Percentiles rank a stretch among this genome's conserved stretches.
Conservation (phyloP, 768 basidiomycete species). For the Agrocybe pediades region DNA sequence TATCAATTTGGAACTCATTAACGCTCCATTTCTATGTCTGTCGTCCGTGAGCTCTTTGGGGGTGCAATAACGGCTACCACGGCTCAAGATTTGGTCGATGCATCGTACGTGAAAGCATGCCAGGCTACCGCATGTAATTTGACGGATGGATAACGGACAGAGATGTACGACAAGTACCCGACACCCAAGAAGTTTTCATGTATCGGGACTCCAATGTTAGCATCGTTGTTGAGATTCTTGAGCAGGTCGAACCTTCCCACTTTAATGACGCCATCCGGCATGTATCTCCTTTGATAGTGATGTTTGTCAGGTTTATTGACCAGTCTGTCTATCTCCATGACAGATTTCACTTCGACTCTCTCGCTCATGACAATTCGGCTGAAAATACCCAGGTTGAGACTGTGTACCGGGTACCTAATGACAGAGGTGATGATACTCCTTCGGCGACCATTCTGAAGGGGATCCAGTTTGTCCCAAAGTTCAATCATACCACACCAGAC, state of each 20-base stretch:
- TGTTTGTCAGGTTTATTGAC: conserved; percentile 1
- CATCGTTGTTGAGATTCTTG: conserved; percentile 82
- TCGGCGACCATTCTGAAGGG: conserved; percentile 67
- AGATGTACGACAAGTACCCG: conserved; percentile 80
- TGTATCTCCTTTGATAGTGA: conserved; percentile 20
- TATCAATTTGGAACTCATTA: background rate
- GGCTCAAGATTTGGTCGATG: conserved; percentile 69
- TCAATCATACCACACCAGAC: conserved; percentile 62
- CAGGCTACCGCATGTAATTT: background rate
- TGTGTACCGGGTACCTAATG: conserved; percentile 38
- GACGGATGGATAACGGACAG: conserved; percentile 26
- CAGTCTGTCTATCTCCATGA: conserved; percentile 7
- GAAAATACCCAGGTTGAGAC: conserved; percentile 44
- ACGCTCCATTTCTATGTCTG: conserved; percentile 13
- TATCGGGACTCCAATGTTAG: conserved; percentile 68
- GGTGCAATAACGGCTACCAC: conserved; percentile 75
- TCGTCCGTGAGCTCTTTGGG: conserved; percentile 70
- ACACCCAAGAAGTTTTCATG: conserved; percentile 93
- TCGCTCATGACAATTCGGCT: conserved; percentile 91
- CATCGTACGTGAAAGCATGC: conserved; percentile 66
- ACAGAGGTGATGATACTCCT: conserved; percentile 52
- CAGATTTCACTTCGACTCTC: conserved; percentile 89
- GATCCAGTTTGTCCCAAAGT: conserved; percentile 74
- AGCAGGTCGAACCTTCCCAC: conserved; percentile 63
- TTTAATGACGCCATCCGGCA: conserved; percentile 72